Conservation (phyloP, 1,284 basidiomycete genomes). For the Papiliotrema laurentii region DNA sequence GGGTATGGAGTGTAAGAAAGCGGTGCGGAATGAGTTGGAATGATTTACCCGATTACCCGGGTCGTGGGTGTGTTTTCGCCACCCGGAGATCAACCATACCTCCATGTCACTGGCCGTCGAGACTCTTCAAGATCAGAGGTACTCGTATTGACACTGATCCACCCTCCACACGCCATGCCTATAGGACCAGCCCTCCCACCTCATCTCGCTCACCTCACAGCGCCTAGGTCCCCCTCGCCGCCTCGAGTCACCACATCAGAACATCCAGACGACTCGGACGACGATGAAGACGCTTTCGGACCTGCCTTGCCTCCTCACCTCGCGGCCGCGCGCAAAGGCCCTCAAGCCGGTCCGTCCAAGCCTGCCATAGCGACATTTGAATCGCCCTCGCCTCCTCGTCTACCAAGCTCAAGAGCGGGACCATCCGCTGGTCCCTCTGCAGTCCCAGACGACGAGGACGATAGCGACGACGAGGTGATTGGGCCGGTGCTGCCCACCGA, state of each 20-base stretch:
- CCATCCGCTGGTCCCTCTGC: not conserved
- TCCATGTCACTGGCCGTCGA: too few species aligned
- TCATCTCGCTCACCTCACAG: not conserved
- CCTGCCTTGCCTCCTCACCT: conserved; percentile 12
- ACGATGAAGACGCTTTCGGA: conserved; percentile 32
- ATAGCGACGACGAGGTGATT: conserved; percentile 29
- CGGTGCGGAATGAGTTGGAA: too few species aligned
- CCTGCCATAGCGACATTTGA: conserved; percentile 4
- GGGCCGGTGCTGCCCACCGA: conserved; percentile 27
- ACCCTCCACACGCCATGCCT: too few species aligned
- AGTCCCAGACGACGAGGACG: conserved; percentile 4
- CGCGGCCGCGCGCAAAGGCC: conserved; percentile 1
- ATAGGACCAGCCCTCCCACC: not conserved
- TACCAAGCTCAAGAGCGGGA: not conserved
- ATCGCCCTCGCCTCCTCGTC: not conserved
- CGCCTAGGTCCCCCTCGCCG: not conserved
- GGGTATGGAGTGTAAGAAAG: too few species aligned
- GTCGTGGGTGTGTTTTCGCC: too few species aligned
- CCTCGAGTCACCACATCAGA: not conserved
- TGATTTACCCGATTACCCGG: too few species aligned
- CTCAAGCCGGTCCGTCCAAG: not conserved
- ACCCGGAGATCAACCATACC: too few species aligned
- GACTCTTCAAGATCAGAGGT: too few species aligned
- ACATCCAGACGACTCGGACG: conserved; percentile 51
- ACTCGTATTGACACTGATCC: too few species aligned